Evolutionary conservation across 306 rosid species (phyloP).

Genomic region (Medicago truncatula): DNA sequence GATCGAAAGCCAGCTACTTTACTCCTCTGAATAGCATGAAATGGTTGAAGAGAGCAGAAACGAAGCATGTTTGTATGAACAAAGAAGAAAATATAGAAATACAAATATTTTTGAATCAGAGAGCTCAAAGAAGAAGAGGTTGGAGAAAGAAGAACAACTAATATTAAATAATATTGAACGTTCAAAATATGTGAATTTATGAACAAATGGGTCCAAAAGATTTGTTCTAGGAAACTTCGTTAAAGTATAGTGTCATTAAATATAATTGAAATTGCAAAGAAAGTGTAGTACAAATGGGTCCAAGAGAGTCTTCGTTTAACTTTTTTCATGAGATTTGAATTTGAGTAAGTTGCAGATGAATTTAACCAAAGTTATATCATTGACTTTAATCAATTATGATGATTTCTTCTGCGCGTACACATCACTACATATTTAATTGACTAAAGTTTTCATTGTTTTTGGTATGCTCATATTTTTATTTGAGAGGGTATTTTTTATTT

Average conservation of each 20-base stretch:
- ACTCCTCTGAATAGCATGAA: slow-evolving; percentile 1
- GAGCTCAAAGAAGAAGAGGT: background rate
- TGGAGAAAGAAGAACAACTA: background rate
- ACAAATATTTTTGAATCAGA: background rate
- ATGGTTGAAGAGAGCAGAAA: background rate
- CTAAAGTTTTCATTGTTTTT: background rate
- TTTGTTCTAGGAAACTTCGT: background rate
- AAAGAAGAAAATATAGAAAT: background rate
- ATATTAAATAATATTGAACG: background rate
- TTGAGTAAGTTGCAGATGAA: background rate
- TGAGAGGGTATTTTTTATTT: too few relatives aligned
- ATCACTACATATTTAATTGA: background rate
- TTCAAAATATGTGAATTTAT: background rate
- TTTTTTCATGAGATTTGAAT: background rate
- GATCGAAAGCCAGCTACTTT: background rate
- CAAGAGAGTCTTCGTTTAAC: background rate
- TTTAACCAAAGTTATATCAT: background rate
- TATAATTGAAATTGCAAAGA: background rate
- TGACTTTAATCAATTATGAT: background rate
- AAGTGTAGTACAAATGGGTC: background rate
- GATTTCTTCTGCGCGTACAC: background rate
- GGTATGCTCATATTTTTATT: too few relatives aligned
- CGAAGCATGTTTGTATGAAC: slow-evolving; percentile 8
- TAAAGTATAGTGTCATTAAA: background rate
- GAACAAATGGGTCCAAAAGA: background rate